These are phyloP conservation scores for Dendrobium huoshanense DNA, from an alignment of 106 monocot genomes.

Conservation along the genomic window DNA sequence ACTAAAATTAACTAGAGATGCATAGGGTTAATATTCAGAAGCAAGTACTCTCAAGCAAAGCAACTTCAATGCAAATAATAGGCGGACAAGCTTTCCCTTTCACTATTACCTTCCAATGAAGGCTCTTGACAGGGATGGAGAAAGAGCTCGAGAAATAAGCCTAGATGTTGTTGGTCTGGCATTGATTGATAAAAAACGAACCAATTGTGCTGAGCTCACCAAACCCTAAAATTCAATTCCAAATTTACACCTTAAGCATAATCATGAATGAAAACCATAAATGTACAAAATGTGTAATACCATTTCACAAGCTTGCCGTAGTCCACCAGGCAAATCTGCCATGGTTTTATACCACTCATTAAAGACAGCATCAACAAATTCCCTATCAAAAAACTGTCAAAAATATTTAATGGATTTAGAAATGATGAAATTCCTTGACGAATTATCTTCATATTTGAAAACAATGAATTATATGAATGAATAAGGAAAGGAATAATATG, in stretches of 20 bases:
- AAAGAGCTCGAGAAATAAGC: conserved; percentile 70
- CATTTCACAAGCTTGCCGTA: conserved; percentile 96
- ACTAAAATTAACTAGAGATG: background rate
- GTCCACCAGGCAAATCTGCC: conserved; percentile 78
- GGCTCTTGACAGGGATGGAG: conserved; percentile 75
- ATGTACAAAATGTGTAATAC: conserved; percentile 17
- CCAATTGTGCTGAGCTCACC: conserved; percentile 94
- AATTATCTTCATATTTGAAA: background rate
- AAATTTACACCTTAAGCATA: background rate
- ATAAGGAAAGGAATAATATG: background rate
- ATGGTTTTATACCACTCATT: conserved; percentile 96
- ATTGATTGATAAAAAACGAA: conserved; percentile 71
- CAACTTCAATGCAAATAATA: background rate
- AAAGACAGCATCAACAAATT: conserved; percentile 95
- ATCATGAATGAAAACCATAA: background rate
- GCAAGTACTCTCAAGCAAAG: background rate
- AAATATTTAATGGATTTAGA: background rate
- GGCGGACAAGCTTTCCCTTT: background rate
- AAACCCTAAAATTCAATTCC: conserved; percentile 48
- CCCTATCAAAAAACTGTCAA: conserved; percentile 76
- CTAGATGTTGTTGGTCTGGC: conserved; percentile 77
- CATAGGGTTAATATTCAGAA: background rate
- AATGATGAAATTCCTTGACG: background rate
- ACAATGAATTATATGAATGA: background rate
- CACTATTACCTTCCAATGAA: conserved; percentile 82